Evolutionary conservation across 1,284 basidiomycete species (phyloP).

Genomic region (Cystobasidiaceae sp.): DNA sequence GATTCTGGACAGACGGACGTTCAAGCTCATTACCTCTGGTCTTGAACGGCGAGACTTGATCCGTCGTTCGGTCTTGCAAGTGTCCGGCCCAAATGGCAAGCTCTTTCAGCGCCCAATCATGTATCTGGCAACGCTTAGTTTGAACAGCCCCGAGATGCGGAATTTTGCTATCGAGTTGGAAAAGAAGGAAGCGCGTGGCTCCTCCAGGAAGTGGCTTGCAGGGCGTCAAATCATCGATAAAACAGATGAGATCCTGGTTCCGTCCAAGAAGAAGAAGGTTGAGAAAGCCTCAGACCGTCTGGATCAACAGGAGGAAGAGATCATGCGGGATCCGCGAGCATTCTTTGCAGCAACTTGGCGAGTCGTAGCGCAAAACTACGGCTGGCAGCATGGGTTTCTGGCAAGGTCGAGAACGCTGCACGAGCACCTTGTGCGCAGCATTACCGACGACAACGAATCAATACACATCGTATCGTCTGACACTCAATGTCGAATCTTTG

Average conservation of each 20-base stretch:
- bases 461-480: conserved; percentile 3
- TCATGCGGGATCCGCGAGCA: background rate
- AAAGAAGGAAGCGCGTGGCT: background rate
- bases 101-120: conserved; percentile 44
- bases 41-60: conserved; percentile 61
- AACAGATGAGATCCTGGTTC: background rate
- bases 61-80: conserved; percentile 59
- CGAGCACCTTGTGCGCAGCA: background rate
- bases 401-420: conserved; percentile 23
- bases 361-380: conserved; percentile 23
- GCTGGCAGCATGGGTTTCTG: conserved; percentile 6
- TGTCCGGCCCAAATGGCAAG: conserved; percentile 54
- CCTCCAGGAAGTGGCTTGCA: conserved; percentile 2
- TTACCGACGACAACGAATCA: conserved; percentile 20
- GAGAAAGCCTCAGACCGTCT: background rate
- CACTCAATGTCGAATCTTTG: background rate
- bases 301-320: background rate
- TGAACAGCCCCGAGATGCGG: conserved; percentile 16
- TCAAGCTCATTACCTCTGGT: conserved; percentile 56
- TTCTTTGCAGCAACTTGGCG: conserved; percentile 26
- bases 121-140: conserved; percentile 26
- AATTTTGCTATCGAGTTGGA: conserved; percentile 24
- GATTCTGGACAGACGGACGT: conserved; percentile 66
- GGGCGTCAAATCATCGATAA: background rate
- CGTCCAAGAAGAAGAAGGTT: background rate